Base-by-base conservation (phyloP, 805 yeast species). In the Myxozyma sirexii region DNA sequence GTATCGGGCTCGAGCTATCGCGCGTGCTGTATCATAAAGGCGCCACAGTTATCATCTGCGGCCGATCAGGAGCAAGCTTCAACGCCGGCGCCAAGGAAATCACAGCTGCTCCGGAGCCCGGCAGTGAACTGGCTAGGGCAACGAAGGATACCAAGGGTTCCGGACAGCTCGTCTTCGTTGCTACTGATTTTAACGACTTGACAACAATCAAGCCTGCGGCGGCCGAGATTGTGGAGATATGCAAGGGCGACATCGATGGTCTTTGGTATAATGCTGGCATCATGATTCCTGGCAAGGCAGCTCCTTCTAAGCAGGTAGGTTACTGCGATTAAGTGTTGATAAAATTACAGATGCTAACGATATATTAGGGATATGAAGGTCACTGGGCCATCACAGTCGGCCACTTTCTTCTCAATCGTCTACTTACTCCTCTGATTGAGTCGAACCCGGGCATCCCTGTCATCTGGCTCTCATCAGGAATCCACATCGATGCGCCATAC, bases 341-440 rank as follows among this genome's bases (percentile, higher is more conserved):
- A 37, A 12, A 13, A 10, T 13, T 15, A 15, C 19, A 7, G n/a
- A n/a, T 57, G 45, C 13, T 12, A 4, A 5, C 46, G 38, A 0
- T n/a, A 74, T 7, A 55, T 50, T 83, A 81, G 68, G 82, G 81
- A 2, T 73, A 70, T 54, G 84, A 81, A 53, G 56, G 71, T 27
- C 80, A 77, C 51, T 67, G 79, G 33, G 84, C 80, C n/a, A 75
- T 77, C 8, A 81, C 80, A 65, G 58, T 81, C n/a, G 84, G 79
- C 1, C 79, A 80, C 26, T 78, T 75, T 53, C 66, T 78, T 17
- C 68, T 81, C 19, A 76, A 79, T 59, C 73, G 72, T 56, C 64
- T 72, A 21, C 66, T 79, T 44, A 71, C 71, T 37, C 79, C 80
- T 4, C 61, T 79, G 3, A 21, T 12, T 10, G n/a, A 26, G n/a